phyloP scores from a whole-genome alignment of 2,329 filamentous ascomycete genomes.

The Cercospora janseana region DNA sequence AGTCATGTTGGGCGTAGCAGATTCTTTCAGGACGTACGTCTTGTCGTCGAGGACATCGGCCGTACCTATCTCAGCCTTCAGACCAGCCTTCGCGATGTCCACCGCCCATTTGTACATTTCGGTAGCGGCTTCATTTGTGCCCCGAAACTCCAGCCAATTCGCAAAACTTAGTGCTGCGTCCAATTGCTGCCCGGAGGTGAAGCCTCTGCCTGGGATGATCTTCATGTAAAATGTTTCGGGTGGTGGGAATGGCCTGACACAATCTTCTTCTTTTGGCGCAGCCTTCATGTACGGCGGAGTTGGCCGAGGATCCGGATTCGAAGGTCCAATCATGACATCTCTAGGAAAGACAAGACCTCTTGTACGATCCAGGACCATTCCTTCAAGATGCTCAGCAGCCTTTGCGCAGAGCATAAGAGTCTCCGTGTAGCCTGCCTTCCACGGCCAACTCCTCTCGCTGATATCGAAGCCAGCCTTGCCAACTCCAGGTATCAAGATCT shows the following conservation, averaged over 20 bases:
- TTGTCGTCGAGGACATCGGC: slow-evolving; percentile 57
- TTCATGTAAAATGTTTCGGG: slow-evolving; percentile 79
- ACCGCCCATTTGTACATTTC: slow-evolving; percentile 75
- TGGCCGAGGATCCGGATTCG: slow-evolving; percentile 76
- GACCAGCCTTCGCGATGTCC: slow-evolving; percentile 64
- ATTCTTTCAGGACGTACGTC: slow-evolving; percentile 54
- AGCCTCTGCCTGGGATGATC: slow-evolving; percentile 75
- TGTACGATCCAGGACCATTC: slow-evolving; percentile 69
- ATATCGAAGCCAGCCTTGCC: slow-evolving; percentile 65
- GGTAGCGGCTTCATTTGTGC: slow-evolving; percentile 61
- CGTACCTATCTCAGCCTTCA: slow-evolving; percentile 36
- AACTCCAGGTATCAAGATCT: slow-evolving; percentile 49
- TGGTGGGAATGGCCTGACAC: slow-evolving; percentile 63
- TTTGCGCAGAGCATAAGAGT: slow-evolving; percentile 73
- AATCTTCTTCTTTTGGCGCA: slow-evolving; percentile 72
- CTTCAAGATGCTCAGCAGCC: slow-evolving; percentile 77
- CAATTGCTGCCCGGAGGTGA: slow-evolving; percentile 73
- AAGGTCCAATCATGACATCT: slow-evolving; percentile 74
- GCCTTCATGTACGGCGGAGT: slow-evolving; percentile 62
- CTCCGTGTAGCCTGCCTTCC: slow-evolving; percentile 83
- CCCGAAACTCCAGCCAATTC: slow-evolving; percentile 79
- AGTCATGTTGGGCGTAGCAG: slow-evolving; percentile 52
- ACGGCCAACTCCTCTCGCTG: slow-evolving; percentile 72
- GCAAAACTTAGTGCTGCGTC: slow-evolving; percentile 81
- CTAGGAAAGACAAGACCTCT: slow-evolving; percentile 66